A percentile compares a stretch with the other conserved stretches of the same genome.
Conservation (phyloP, 1,284 basidiomycete genomes). For the Paramarasmius palmivorus region DNA sequence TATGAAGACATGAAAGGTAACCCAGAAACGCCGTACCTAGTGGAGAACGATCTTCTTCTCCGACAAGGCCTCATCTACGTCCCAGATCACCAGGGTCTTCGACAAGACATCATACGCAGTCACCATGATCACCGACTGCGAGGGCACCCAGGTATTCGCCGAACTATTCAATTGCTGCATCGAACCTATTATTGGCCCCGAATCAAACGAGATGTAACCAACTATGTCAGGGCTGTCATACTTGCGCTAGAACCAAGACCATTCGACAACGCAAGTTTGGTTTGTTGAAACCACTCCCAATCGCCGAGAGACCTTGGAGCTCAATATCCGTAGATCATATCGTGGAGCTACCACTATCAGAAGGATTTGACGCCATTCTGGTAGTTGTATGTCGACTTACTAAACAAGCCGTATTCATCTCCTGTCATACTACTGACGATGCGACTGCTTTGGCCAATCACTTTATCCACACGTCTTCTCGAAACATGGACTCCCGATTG, state of each 20-base stretch:
- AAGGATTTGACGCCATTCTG: conserved; percentile 29
- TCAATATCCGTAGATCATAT: conserved; percentile 16
- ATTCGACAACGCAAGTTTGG: not conserved
- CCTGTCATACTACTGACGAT: not conserved
- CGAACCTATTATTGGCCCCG: conserved; percentile 24
- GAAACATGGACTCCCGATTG: conserved; percentile 6
- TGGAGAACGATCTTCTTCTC: conserved; percentile 11
- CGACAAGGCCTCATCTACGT: not conserved
- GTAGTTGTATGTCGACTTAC: conserved; percentile 22
- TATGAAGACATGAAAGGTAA: too few species aligned
- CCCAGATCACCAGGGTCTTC: too few species aligned
- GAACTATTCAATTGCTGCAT: conserved; percentile 23
- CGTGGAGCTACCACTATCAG: conserved; percentile 24
- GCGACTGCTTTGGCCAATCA: not conserved
- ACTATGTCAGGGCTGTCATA: not conserved
- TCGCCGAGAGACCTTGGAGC: not conserved
- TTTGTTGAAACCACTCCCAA: not conserved
- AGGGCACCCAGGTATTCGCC: conserved; percentile 32
- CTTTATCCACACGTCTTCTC: conserved; percentile 3
- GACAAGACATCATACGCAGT: not conserved
- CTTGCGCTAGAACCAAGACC: not conserved
- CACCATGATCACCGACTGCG: conserved; percentile 8
- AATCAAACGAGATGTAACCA: not conserved
- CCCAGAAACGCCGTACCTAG: conserved; percentile 10
- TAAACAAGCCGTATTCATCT: conserved; percentile 21